Conservation (phyloP, 2,329 filamentous ascomycete species). For the Calonectria crousiana region DNA sequence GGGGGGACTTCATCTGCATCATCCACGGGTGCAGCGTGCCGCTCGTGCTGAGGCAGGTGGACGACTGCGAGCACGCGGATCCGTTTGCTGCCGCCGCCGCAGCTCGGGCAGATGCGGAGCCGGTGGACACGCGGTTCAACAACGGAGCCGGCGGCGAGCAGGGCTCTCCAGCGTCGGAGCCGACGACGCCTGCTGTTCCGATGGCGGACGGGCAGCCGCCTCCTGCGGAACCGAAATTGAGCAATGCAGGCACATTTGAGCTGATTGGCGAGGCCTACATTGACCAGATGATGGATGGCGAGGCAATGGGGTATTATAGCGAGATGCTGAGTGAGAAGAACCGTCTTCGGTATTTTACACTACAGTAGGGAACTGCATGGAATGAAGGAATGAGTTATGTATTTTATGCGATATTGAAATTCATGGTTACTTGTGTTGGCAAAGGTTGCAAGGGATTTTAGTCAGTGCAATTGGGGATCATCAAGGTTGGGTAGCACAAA, state of each 20-base stretch:
- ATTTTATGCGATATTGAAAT: too few relatives aligned
- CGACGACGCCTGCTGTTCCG: neutral
- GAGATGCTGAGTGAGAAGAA: neutral
- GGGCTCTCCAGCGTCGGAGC: neutral
- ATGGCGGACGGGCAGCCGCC: neutral
- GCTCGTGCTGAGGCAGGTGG: neutral
- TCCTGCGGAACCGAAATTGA: neutral
- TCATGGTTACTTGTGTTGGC: neutral
- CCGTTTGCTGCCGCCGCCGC: neutral
- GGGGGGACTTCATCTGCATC: neutral
- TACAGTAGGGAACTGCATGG: neutral
- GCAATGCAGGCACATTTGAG: neutral
- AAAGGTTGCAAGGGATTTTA: neutral
- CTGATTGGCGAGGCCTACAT: neutral
- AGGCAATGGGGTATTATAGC: neutral
- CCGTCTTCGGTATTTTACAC: neutral
- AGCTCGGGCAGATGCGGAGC: neutral
- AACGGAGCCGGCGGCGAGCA: neutral
- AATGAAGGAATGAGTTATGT: neutral
- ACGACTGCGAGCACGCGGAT: neutral
- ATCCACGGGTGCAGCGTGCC: neutral
- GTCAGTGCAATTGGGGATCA: neutral
- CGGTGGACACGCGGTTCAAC: neutral
- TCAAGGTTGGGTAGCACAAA: neutral
- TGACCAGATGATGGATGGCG: neutral